Percentiles rank a stretch among this genome's conserved stretches.
Evolutionary conservation across 345 rosid species (phyloP).

Genomic region (Populus simonii): DNA sequence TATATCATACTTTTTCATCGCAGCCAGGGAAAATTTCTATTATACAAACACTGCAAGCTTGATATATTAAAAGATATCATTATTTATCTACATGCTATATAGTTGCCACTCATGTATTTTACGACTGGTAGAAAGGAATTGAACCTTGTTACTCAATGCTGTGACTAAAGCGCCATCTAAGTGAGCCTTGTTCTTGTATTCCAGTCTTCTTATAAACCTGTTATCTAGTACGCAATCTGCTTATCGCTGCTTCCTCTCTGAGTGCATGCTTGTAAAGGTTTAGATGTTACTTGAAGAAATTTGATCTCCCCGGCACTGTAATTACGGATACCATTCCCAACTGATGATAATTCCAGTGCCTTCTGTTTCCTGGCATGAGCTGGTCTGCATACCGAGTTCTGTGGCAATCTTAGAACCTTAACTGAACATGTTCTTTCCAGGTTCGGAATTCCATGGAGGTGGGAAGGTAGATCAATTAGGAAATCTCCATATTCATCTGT

Average conservation of each 20-base stretch:
- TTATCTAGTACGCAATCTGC: conserved; percentile 12
- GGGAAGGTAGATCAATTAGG: conserved; percentile 50
- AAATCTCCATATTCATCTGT: conserved; percentile 57
- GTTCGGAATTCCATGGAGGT: conserved; percentile 41
- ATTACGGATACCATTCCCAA: conserved; percentile 40
- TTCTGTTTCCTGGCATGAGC: conserved; percentile 26
- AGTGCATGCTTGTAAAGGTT: conserved; percentile 35
- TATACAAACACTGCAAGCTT: conserved; percentile 1
- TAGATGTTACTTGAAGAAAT: conserved; percentile 30
- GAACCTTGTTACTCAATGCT: conserved; percentile 29
- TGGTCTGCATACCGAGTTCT: conserved; percentile 32
- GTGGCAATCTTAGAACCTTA: conserved; percentile 27
- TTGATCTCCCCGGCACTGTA: conserved; percentile 33
- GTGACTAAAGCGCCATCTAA: conserved; percentile 63
- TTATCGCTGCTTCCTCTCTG: conserved; percentile 3
- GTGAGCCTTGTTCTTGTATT: conserved; percentile 25
- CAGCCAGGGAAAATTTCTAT: not conserved
- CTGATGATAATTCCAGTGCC: conserved; percentile 30
- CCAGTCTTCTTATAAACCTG: not conserved
- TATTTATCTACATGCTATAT: conserved; percentile 17
- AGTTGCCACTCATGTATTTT: not conserved
- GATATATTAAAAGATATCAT: conserved; percentile 4
- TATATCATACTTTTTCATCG: not conserved
- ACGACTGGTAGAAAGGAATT: conserved; percentile 9
- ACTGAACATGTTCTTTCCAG: conserved; percentile 39